phyloP scores from a whole-genome alignment of 805 yeast genomes.

The Kregervanrija fluxuum region DNA sequence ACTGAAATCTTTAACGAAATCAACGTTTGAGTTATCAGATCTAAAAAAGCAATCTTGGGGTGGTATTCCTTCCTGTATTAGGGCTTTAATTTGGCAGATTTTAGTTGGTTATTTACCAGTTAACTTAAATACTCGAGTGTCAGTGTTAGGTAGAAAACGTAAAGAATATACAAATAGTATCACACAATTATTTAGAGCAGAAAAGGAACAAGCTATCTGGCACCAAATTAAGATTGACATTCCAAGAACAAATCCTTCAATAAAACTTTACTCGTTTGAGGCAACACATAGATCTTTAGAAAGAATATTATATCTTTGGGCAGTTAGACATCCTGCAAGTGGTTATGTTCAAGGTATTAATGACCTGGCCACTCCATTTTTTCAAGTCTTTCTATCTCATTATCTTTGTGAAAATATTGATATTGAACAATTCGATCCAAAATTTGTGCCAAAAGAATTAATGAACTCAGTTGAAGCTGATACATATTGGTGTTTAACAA shows the following conservation, averaged over 20 bases:
- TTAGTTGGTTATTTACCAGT: constrained; percentile 86
- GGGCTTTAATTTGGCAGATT: constrained; percentile 86
- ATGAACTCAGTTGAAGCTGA: constrained; percentile 82
- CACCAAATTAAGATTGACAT: constrained; percentile 95
- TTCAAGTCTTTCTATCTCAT: constrained; percentile 71
- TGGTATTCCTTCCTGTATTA: constrained; percentile 76
- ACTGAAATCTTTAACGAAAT: constrained; percentile 47
- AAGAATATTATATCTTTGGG: constrained; percentile 84
- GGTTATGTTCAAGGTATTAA: constrained; percentile 98
- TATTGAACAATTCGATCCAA: constrained; percentile 59
- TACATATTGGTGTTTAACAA: constrained; percentile 93
- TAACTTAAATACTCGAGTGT: constrained; percentile 65
- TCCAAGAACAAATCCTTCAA: constrained; percentile 86
- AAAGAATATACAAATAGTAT: constrained; percentile 79
- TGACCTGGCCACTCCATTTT: constrained; percentile 89
- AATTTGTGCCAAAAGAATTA: constrained; percentile 48
- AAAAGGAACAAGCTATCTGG: constrained; percentile 74
- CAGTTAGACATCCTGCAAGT: constrained; percentile 93
- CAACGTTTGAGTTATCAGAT: constrained; percentile 59
- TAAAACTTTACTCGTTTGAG: constrained; percentile 60
- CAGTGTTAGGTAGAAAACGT: constrained; percentile 70
- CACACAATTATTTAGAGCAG: constrained; percentile 48
- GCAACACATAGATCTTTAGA: constrained; percentile 75
- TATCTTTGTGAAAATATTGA: constrained; percentile 44
- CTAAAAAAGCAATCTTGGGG: constrained; percentile 85